A percentile compares a stretch with the other conserved stretches of the same genome.
phyloP scores from a whole-genome alignment of 805 yeast genomes.

The Starmerella apicola region DNA sequence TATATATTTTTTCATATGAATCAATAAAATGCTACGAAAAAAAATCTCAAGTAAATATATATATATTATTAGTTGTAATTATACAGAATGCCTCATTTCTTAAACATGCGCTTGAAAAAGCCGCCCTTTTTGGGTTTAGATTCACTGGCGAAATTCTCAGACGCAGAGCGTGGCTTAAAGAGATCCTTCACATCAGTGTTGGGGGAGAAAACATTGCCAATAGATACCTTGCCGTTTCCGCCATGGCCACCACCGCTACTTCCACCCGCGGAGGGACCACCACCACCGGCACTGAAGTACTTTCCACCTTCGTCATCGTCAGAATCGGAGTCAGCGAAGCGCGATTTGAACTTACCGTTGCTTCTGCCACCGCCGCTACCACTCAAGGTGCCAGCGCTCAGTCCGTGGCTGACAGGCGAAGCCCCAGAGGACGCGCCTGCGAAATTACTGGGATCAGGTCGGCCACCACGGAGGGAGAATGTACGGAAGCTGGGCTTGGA shows the following conservation, averaged over 20 bases:
- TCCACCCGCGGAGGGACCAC: neutral
- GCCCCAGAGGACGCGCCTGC: slow-evolving; percentile 1
- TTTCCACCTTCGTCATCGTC: slow-evolving; percentile 22
- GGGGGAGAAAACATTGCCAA: slow-evolving; percentile 25
- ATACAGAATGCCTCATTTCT: slow-evolving; percentile 3
- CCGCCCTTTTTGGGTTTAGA: slow-evolving; percentile 11
- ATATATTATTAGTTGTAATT: neutral
- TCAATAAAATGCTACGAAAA: too few relatives aligned
- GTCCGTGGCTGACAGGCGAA: neutral
- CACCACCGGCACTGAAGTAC: slow-evolving; percentile 1
- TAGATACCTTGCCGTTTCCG: slow-evolving; percentile 8
- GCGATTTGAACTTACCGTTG: slow-evolving; percentile 20
- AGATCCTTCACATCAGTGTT: slow-evolving; percentile 22
- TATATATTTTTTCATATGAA: neutral
- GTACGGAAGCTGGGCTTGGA: too few relatives aligned
- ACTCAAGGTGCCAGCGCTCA: neutral
- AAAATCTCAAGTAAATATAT: neutral
- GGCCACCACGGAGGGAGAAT: slow-evolving; percentile 13
- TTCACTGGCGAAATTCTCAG: slow-evolving; percentile 7
- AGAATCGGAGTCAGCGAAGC: slow-evolving; percentile 27
- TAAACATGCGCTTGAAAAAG: slow-evolving; percentile 19
- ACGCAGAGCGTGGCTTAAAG: slow-evolving; percentile 16
- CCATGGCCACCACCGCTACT: neutral
- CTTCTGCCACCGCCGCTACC: neutral
- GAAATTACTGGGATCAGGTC: slow-evolving; percentile 17